Evolutionary conservation across 1,284 basidiomycete species (phyloP), one percentile per base, ranked within the genome.

Genomic region (Grifola frondosa): DNA sequence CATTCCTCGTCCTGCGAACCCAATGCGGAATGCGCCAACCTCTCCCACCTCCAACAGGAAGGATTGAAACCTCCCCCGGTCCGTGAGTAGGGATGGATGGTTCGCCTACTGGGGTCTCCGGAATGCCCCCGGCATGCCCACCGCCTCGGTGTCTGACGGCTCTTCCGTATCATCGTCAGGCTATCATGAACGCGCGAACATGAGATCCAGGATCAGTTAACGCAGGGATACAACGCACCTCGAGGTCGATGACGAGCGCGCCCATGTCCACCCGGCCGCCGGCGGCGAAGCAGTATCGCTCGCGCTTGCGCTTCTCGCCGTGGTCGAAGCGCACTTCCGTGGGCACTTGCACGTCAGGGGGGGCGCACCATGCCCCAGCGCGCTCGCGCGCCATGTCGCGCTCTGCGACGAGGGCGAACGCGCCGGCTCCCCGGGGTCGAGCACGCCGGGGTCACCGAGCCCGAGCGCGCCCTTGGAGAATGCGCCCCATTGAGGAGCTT

Each of bases 181-280:
- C 51, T 50, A 26, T 17, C 9, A 12, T 2, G 13, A 10, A 8
- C 7, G 22, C 22, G n/a, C 12, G n/a, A 13, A 23, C 17, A 28
- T 13, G 11, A 37, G 15, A 30, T 9, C 9, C 6, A 16, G 7
- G 12, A 5, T 12, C 22, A 23, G 6, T 30, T 6, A 17, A 33
- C 21, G 23, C 15, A 37, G 22, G 6, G n/a, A 35, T 2, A 20
- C 17, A 32, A 54, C 56, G 20, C 42, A 83, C 82, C 68, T 85
- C 78, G 16, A 90, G 66, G 59, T 91, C 88, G 22, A 94, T 84
- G 1, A 90, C 88, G 37, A 95, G 69, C 1, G 90, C 90, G 9
- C 91, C 92, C 44, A 80, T 88, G 58, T 95, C 92, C 91, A 91
- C 92, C 11, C 91, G 92, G 4, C 90, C 88, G 5, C 88, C 77